Evolutionary conservation across 805 yeast species (phyloP), one percentile per base, ranked within the genome.

Genomic region (Vanderwaltozyma yarrowii): DNA sequence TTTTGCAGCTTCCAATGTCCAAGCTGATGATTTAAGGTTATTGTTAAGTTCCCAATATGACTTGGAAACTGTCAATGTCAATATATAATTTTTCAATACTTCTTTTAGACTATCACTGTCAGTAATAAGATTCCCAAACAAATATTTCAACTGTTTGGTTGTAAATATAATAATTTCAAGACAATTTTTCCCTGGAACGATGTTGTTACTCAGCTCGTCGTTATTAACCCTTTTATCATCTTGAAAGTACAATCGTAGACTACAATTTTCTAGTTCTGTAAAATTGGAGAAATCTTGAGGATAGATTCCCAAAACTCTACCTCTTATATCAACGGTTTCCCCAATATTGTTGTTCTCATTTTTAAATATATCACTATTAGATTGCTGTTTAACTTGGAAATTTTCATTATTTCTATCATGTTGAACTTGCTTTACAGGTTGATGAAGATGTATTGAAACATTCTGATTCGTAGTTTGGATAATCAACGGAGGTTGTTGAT

Each of bases 221-320:
- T n/a, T n/a, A n/a, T n/a, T n/a, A n/a, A n/a, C n/a, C n/a, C n/a
- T n/a, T n/a, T n/a, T n/a, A n/a, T n/a, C n/a, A 8, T 12, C 11
- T 17, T 32, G 32, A 21, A 36, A 39, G 18, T 35, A 39, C 17
- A 39, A n/a, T 18, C 23, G 31, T 28, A 39, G 12, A 3, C 30
- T 28, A 14, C 36, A 36, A n/a, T 32, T 23, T 15, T 18, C 16
- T 9, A 39, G 20, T 4, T 32, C 28, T 21, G 6, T 12, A 8
- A 39, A 20, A 17, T 20, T 13, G 11, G 9, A 6, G 30, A 39
- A 39, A 5, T 28, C 12, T 8, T 16, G 19, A 7, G 42, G 42
- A 13, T 30, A 32, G 24, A 40, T 30, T 3, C 27, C 41, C 4
- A 33, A 20, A 28, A 39, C 27, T 20, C 23, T 37, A 4, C 42